Percentiles rank a stretch among this genome's conserved stretches.
phyloP scores from a whole-genome alignment of 441 rosid species.

The Arabidopsis hybrid region DNA sequence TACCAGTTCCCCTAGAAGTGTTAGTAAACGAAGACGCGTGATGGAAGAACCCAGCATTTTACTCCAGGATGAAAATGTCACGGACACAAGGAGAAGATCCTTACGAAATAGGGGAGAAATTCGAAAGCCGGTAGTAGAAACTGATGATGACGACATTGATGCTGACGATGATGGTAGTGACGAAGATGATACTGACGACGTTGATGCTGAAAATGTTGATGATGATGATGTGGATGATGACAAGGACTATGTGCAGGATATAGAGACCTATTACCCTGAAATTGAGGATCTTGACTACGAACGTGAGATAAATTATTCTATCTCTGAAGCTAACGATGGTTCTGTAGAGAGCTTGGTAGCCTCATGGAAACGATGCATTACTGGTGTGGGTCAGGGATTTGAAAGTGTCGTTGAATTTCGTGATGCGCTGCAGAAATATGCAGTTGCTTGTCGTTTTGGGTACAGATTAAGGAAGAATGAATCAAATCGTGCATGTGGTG shows the following conservation, averaged over 20 bases:
- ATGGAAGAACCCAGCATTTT: conserved; percentile 57
- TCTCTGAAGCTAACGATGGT: conserved; percentile 45
- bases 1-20: conserved; percentile 74
- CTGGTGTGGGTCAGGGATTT: conserved; percentile 92
- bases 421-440: conserved; percentile 83
- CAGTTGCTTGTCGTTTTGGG: conserved; percentile 81
- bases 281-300: conserved; percentile 37
- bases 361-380: conserved; percentile 81
- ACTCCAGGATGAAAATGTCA: conserved; percentile 45
- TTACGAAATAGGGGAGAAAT: conserved; percentile 43
- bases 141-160: conserved; percentile 41
- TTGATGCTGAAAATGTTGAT: conserved; percentile 15
- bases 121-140: conserved; percentile 44
- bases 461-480: conserved; percentile 88
- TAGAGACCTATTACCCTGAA: conserved; percentile 41
- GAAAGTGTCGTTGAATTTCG: conserved; percentile 80
- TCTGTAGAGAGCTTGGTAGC: conserved; percentile 60
- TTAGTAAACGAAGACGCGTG: conserved; percentile 82
- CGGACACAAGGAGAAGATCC: conserved; percentile 53
- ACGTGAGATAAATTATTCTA: conserved; percentile 42
- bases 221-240: conserved; percentile 14
- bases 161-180: conserved; percentile 34
- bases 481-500: conserved; percentile 77
- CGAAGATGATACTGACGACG: conserved; percentile 22
- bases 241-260: conserved; percentile 36